Evolutionary conservation across 2,329 filamentous ascomycete genomes (phyloP).

Genomic region (Colletotrichum noveboracense): DNA sequence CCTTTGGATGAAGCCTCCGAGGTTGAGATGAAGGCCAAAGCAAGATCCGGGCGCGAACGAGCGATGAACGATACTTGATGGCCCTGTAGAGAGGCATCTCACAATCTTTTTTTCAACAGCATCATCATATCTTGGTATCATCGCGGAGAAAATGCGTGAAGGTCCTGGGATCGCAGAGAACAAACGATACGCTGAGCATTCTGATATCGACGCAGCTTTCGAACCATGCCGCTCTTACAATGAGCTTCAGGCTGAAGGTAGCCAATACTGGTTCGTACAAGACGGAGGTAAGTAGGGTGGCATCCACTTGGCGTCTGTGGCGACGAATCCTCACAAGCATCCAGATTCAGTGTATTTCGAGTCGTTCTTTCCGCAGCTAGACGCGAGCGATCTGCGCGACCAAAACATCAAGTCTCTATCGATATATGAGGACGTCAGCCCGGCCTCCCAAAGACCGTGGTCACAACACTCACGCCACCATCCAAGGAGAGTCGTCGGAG

Average conservation of each 20-base stretch:
- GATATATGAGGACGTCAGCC: background rate
- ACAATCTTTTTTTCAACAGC: fast-evolving
- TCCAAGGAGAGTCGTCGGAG: background rate
- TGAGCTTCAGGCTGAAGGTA: background rate
- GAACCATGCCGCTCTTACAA: background rate
- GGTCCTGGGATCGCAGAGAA: background rate
- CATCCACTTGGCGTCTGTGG: background rate
- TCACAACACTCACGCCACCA: background rate
- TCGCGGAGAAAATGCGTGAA: background rate
- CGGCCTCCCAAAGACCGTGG: background rate
- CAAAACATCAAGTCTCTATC: background rate
- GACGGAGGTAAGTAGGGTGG: background rate
- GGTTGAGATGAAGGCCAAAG: background rate
- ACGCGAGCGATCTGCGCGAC: background rate
- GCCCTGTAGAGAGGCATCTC: background rate
- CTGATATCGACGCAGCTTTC: background rate
- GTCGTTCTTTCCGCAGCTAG: background rate
- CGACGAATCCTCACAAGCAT: background rate
- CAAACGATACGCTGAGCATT: background rate
- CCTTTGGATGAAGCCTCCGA: background rate
- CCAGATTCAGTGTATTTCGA: background rate
- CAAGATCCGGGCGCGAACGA: background rate
- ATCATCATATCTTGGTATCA: background rate
- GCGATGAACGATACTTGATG: background rate
- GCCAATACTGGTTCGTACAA: background rate